Evolutionary conservation across 495 filamentous ascomycete species (phyloP), one percentile per base, ranked within the genome.

Genomic region (Chaetomium tenue): DNA sequence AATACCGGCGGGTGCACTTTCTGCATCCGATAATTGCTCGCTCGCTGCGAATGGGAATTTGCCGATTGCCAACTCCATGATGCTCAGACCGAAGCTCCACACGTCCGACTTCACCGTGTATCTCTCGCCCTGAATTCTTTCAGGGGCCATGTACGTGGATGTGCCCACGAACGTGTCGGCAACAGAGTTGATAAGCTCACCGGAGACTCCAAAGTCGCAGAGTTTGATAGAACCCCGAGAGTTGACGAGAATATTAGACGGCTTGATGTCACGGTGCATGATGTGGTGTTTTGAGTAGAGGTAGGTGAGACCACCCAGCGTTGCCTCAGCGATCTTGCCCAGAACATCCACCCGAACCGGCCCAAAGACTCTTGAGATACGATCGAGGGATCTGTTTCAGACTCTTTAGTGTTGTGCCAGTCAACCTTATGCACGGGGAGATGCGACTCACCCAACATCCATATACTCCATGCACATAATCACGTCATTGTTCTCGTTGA

Each of bases 381-480:
- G 85, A 76, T 98, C 94, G 28, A 98, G 84, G n/a, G 94, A 92
- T 50, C 94, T 98, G 68, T 63, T 22, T 18, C 3, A 28, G 37
- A 48, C 26, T 33, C 4, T 68, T 86, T 69, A 86, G 83, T 48
- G 28, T 3, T 26, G 42, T 23, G 23, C 20, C 25, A 50, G 4
- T 20, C 60, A 47, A 47, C 5, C 23, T 13, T 22, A n/a, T n/a
- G 44, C 9, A 11, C 12, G 25, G 15, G 0, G 39, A n/a, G 52
- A 57, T 46, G 47, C 16, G 20, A 77, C 87, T 75, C 84, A 98
- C 94, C 95, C 95, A 77, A 92, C 91, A 80, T 98, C 94, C 92
- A 96, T 96, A 72, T 98, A 97, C 75, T 98, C 94, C 94, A 98
- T 98, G 74, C 94, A 98, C 89, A 98, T 89, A 64, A 97, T 92